Evolutionary conservation across 805 yeast species (phyloP), one percentile per base, ranked within the genome.

Genomic region (Saccharomyces mikatae): DNA sequence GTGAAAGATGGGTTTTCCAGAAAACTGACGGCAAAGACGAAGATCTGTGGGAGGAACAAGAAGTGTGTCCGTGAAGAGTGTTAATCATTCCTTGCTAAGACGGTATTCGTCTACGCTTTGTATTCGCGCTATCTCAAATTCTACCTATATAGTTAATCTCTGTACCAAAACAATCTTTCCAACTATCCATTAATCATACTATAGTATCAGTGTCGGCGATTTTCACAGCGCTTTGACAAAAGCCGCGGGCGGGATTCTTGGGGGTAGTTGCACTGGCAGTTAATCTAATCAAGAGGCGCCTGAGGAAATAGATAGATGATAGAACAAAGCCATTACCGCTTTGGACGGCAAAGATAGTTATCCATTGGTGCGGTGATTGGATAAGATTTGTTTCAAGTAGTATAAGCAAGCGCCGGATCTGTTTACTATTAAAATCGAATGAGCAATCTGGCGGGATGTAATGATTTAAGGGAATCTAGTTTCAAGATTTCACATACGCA

Each of bases 1-100:
- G 68, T 46, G 69, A 65, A 52, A 59, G 70, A 52, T 55, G 62
- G 46, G 54, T 63, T 10, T 67, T 57, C 52, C 56, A 58, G 46
- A 60, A 69, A 50, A 41, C 52, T 8, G 46, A 52, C 41, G 66
- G 53, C 79, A 80, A 60, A 74, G 89, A 58, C 76, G 73, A 54
- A 62, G 79, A 78, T 55, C 80, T 80, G 59, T 88, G 96, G 96
- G 76, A 75, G 49, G 92, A 87, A 66, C 76, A 74, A 52, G 92
- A 87, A 62, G 86, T 88, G 3, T 87, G 95, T 69, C 95, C 96
- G 4, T 86, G 51, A 59, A 14, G 14, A n/a, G 27, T 26, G 26
- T n/a, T 14, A 21, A 47, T 28, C 36, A 22, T 36, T 36, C 13
- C 5, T 36, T 36, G 44, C 44, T 36, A 17, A n/a, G 1, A 17